phyloP scores from a whole-genome alignment of 2,329 filamentous ascomycete genomes.

The Cladosporium austrohemisphaericum region DNA sequence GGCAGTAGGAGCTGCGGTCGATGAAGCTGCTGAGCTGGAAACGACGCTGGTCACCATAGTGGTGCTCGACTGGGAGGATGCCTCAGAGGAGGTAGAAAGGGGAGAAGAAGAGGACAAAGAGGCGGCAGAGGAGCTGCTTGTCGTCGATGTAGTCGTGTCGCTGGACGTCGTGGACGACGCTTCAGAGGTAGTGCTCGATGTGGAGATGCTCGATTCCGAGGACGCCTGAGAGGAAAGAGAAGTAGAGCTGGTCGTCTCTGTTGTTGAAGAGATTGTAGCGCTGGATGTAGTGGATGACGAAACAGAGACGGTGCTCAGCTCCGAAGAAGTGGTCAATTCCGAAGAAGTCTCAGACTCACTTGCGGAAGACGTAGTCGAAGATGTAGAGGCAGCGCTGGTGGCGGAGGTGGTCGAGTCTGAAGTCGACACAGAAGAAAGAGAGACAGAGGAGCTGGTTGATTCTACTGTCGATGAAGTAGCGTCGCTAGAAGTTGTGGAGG shows the following conservation, averaged over 20 bases:
- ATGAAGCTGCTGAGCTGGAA: no score
- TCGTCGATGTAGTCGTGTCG: background rate
- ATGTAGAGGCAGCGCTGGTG: background rate
- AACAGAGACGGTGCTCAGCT: background rate
- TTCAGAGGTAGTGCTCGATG: background rate
- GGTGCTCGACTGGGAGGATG: background rate
- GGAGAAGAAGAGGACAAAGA: no score
- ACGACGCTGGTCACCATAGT: background rate
- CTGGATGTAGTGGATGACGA: slow-evolving; percentile 3
- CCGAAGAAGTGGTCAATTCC: background rate
- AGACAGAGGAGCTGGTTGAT: no score
- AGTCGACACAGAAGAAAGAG: no score
- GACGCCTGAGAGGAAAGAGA: background rate
- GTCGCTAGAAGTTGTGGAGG: no score
- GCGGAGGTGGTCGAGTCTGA: background rate
- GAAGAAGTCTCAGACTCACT: background rate
- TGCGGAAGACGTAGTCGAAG: background rate
- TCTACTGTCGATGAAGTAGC: no score
- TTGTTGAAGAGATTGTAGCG: slow-evolving; percentile 2
- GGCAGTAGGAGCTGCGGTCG: no score
- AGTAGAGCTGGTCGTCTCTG: background rate
- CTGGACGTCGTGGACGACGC: no score
- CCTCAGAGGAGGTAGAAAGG: slow-evolving; percentile 8
- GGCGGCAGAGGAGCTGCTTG: slow-evolving; percentile 3
- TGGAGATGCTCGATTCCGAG: background rate